Evolutionary conservation across 2,329 filamentous ascomycete genomes (phyloP), one percentile per base, ranked within the genome.

Genomic region (Pseudophaeomoniella oleicola): DNA sequence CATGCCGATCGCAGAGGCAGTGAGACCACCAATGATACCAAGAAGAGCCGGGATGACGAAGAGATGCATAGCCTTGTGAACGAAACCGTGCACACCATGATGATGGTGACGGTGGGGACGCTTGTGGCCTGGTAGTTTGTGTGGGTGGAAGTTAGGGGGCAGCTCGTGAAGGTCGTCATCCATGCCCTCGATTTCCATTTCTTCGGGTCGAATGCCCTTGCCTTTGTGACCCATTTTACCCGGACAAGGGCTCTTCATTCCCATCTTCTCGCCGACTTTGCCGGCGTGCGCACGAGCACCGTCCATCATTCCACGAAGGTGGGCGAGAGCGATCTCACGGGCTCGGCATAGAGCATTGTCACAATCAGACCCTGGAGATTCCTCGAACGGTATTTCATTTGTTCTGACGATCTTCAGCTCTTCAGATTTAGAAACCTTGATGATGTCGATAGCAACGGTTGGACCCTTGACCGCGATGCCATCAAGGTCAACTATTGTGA

Each of bases 1-100:
- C 58, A 66, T 62, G 33, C 62, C 63, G 31, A 67, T 44, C 6
- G 58, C 59, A 40, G 58, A 62, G 17, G 63, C 62, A 31, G 57
- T 52, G 37, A 67, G 46, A 39, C 62, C 63, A 17, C 62, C 61
- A 16, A 63, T 48, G 19, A 66, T 52, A 30, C 64, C 64, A 4
- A 65, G 46, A 2, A 62, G 38, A 18, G 60, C 59, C 3, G 63
- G 63, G 34, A 67, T 49, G 33, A 66, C 43, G 19, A 66, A 58
- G 43, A 63, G 58, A 30, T 57, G 59, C 16, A 66, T 46, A 14
- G 60, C 50, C n/a, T 57, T 55, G 40, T 53, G 57, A 12, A 56
- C 48, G 44, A 62, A 57, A 30, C 52, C 51, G 35, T 52, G 50
- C 13, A 44, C 18, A 17, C 39, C 39, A 43, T 46, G 47, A 38